A percentile compares a stretch with the other conserved stretches of the same genome.
Conservation (phyloP, 2,329 filamentous ascomycete genomes). For the Fusarium newnesense region DNA sequence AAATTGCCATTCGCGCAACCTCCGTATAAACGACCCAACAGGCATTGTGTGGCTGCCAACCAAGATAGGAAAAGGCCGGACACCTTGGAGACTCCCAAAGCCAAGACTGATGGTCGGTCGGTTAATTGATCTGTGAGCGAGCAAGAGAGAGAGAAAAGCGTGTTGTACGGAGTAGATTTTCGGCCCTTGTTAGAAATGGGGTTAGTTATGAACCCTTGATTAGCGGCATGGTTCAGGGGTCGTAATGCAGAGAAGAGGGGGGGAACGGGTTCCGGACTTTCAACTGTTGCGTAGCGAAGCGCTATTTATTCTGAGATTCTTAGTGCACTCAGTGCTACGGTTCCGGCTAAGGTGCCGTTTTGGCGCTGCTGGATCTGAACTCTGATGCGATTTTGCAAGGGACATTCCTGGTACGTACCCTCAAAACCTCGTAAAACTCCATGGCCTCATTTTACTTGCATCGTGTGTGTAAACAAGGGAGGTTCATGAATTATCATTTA, state of each 20-base stretch:
- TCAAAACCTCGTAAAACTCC: background rate
- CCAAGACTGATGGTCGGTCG: background rate
- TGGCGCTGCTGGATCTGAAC: background rate
- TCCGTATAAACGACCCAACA: background rate
- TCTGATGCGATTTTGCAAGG: background rate
- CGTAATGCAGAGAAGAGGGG: conserved; percentile 7
- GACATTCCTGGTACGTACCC: background rate
- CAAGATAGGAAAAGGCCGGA: conserved; percentile 3
- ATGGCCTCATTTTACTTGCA: background rate
- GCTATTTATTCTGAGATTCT: background rate
- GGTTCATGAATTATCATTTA: background rate
- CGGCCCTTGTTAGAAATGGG: conserved; percentile 1
- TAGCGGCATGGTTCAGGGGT: conserved; percentile 5
- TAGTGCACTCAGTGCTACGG: background rate
- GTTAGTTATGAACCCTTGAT: conserved; percentile 8
- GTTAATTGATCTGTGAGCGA: background rate
- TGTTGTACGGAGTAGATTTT: conserved; percentile 2
- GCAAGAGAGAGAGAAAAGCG: background rate
- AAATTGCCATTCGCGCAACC: conserved; percentile 16
- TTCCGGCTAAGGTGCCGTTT: background rate
- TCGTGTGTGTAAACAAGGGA: background rate
- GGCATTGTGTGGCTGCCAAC: conserved; percentile 1
- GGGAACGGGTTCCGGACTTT: conserved; percentile 4
- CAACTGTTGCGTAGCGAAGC: conserved; percentile 1
- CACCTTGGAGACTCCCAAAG: background rate